Evolutionary conservation across 768 basidiomycete species (phyloP).

Genomic region (Phanerodontia chrysosporium): DNA sequence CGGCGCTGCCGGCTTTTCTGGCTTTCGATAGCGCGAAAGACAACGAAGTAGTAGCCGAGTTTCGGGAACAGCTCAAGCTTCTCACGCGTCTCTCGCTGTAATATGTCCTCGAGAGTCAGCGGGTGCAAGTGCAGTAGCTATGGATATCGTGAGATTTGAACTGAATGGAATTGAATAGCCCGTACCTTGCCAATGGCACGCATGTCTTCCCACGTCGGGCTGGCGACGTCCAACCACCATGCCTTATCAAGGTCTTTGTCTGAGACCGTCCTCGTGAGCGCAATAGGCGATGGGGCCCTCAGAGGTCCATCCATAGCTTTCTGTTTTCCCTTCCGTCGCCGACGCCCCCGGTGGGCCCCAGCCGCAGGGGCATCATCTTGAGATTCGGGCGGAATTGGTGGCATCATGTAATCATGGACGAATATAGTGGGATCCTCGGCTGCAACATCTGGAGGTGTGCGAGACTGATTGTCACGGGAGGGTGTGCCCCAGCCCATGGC

Average conservation of each 20-base stretch:
- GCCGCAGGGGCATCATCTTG: not conserved
- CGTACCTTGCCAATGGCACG: constrained; percentile 77
- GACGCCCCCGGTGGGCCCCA: constrained; percentile 2
- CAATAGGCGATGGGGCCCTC: not conserved
- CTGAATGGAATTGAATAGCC: not conserved
- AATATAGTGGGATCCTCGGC: constrained; percentile 1
- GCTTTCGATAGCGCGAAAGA: constrained; percentile 78
- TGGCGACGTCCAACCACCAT: constrained; percentile 91
- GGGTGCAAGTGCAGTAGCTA: constrained; percentile 88
- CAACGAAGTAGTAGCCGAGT: constrained; percentile 90
- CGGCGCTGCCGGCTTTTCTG: constrained; percentile 38
- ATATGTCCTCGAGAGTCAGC: constrained; percentile 87
- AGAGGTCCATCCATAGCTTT: constrained; percentile 18
- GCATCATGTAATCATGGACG: constrained; percentile 34
- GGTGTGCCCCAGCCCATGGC: not conserved
- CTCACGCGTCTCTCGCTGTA: constrained; percentile 88
- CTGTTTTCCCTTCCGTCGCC: constrained; percentile 46
- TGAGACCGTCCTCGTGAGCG: constrained; percentile 1
- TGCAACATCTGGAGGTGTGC: not conserved
- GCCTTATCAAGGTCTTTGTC: constrained; percentile 39
- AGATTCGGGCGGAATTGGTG: constrained; percentile 1
- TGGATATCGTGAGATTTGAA: constrained; percentile 1
- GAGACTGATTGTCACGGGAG: not conserved
- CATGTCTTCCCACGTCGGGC: constrained; percentile 86
- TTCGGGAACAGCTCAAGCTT: constrained; percentile 85